A percentile compares a stretch with the other conserved stretches of the same genome.
Evolutionary conservation across 2,329 filamentous ascomycete genomes (phyloP).

Genomic region (Hirsutella thompsonii): DNA sequence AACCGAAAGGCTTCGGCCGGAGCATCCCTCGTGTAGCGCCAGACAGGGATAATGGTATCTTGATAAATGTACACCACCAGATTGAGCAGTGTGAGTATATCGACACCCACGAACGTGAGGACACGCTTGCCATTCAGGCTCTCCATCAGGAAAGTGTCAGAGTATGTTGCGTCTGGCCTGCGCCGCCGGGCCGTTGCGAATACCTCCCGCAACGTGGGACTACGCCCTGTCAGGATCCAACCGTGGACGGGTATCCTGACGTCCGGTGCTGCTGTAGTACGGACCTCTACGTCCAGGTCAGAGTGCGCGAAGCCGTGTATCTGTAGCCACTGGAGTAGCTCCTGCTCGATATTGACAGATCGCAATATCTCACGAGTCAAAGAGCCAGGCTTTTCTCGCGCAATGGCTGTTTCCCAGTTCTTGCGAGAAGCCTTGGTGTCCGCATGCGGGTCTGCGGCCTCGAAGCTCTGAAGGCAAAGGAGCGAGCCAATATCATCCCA

Average conservation of each 20-base stretch:
- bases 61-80: slow-evolving; percentile 70
- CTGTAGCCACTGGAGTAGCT: slow-evolving; percentile 39
- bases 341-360: slow-evolving; percentile 52
- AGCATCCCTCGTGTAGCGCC: slow-evolving; percentile 63
- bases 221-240: slow-evolving; percentile 68
- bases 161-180: slow-evolving; percentile 6
- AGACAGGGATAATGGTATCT: slow-evolving; percentile 70
- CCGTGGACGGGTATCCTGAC: slow-evolving; percentile 68
- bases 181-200: slow-evolving; percentile 40
- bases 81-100: slow-evolving; percentile 70
- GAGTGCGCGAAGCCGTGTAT: slow-evolving; percentile 24
- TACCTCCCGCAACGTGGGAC: slow-evolving; percentile 49
- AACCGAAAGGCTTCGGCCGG: slow-evolving; percentile 57
- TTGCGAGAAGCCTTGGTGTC: slow-evolving; percentile 26
- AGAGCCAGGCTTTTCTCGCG: slow-evolving; percentile 32
- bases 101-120: slow-evolving; percentile 55
- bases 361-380: slow-evolving; percentile 41
- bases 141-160: slow-evolving; percentile 18
- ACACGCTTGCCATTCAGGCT: slow-evolving; percentile 35
- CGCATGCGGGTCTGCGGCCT: slow-evolving; percentile 22
- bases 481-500: slow-evolving; percentile 64
- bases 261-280: slow-evolving; percentile 50
- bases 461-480: slow-evolving; percentile 52
- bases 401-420: slow-evolving; percentile 17
- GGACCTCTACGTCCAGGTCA: slow-evolving; percentile 30